phyloP scores from a whole-genome alignment of 495 filamentous ascomycete genomes.

The Bombardia bombarda region DNA sequence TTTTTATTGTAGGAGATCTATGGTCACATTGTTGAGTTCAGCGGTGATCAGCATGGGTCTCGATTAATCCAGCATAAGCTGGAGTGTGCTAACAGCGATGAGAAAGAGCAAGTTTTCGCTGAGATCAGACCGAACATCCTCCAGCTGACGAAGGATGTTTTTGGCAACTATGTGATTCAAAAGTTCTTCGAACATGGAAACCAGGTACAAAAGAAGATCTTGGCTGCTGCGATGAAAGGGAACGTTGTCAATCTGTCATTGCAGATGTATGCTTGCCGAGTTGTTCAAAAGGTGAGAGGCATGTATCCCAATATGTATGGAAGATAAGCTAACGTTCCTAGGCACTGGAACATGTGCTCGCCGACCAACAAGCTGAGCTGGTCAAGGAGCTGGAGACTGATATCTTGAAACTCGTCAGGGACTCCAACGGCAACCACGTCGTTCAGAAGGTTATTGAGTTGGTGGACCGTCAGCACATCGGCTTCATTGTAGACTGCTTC shows the following conservation, averaged over 20 bases:
- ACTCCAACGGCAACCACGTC: conserved; percentile 95
- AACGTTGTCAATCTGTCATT: conserved; percentile 71
- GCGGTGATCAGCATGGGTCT: conserved; percentile 91
- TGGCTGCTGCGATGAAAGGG: conserved; percentile 80
- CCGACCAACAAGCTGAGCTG: conserved; percentile 79
- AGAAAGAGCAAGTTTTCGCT: conserved; percentile 87
- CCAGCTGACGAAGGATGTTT: conserved; percentile 92
- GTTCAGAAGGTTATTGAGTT: conserved; percentile 92
- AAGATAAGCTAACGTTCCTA: conserved; percentile 23
- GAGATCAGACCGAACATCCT: conserved; percentile 78
- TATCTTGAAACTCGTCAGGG: conserved; percentile 72
- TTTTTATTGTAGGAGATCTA: conserved; percentile 77
- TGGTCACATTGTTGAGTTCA: conserved; percentile 84
- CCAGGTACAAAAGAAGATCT: conserved; percentile 80
- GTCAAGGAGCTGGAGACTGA: conserved; percentile 76
- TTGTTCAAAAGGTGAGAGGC: conserved; percentile 76
- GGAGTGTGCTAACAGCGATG: conserved; percentile 90
- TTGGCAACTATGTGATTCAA: conserved; percentile 97
- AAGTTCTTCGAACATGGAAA: conserved; percentile 97
- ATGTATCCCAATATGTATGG: not conserved
- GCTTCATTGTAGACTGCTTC: conserved; percentile 85
- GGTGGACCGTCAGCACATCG: conserved; percentile 71
- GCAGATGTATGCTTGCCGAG: conserved; percentile 92
- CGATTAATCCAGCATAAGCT: conserved; percentile 94
- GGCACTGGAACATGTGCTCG: conserved; percentile 88